These are phyloP conservation scores for Botrytis elliptica DNA, from an alignment of 2,329 filamentous ascomycete genomes.

Conservation along the genomic window DNA sequence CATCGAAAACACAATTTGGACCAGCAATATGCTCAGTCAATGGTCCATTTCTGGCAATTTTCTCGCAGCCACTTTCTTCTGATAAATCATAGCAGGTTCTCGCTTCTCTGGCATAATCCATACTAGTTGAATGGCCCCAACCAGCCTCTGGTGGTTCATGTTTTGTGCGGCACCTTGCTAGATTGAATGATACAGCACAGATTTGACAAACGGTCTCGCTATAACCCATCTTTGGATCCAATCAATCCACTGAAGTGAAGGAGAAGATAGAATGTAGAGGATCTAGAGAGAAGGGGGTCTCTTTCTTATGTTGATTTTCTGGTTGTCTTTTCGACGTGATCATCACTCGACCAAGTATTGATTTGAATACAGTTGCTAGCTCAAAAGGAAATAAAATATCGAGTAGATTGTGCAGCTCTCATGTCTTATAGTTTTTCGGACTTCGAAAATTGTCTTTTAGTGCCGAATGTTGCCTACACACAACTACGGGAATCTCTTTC, in stretches of 20 bases:
- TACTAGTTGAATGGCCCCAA: not conserved
- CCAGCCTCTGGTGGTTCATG: not conserved
- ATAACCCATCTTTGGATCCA: not conserved
- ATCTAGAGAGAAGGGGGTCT: not conserved
- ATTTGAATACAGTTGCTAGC: not conserved
- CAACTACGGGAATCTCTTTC: not conserved
- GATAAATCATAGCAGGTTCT: not conserved
- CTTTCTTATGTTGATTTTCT: not conserved
- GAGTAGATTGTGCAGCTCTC: not conserved
- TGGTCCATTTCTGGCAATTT: not conserved
- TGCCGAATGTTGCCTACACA: not conserved
- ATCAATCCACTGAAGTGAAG: not conserved
- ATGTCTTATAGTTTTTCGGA: not conserved
- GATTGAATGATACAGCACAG: slow-evolving; percentile 7
- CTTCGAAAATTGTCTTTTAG: not conserved
- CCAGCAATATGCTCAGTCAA: not conserved
- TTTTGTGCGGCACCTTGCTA: not conserved
- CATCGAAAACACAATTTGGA: not conserved
- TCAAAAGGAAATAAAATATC: not conserved
- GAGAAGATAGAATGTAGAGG: not conserved
- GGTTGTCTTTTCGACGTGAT: not conserved
- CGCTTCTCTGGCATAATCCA: not conserved
- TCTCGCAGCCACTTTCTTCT: not conserved
- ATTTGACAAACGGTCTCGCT: slow-evolving; percentile 1
- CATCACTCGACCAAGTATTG: not conserved